These are phyloP conservation scores for Biscogniauxia mediterranea DNA, from an alignment of 2,329 filamentous ascomycete species.

Conservation along the genomic window DNA sequence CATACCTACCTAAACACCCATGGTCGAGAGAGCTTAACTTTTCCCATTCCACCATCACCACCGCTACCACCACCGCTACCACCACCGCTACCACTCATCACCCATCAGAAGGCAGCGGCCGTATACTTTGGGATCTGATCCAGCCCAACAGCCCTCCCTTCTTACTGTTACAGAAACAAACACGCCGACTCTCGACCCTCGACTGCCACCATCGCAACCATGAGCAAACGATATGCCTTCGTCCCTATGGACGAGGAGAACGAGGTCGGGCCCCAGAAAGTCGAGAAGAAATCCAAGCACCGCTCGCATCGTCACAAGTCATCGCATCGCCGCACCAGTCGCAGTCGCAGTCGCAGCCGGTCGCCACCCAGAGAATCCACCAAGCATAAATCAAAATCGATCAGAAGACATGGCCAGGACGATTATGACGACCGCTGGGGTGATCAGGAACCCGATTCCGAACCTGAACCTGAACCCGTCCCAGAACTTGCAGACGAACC, in stretches of 20 bases:
- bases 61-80: no score
- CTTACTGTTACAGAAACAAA: no score
- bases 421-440: constrained; percentile 80
- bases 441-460: constrained; percentile 63
- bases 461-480: constrained; percentile 42
- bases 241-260: constrained; percentile 63
- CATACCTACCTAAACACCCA: no score
- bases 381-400: constrained; percentile 38
- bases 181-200: no score
- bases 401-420: constrained; percentile 41
- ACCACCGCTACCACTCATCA: no score
- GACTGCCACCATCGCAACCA: constrained; percentile 20
- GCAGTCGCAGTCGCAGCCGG: constrained; percentile 29
- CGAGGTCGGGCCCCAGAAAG: constrained; percentile 54
- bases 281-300: constrained; percentile 44
- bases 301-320: constrained; percentile 28
- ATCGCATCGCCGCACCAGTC: constrained; percentile 25
- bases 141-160: no score
- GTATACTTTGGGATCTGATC: no score
- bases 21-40: no score
- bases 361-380: constrained; percentile 29
- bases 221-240: constrained; percentile 65
- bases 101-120: no score
- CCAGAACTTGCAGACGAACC: constrained; percentile 46
- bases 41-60: no score